Base-by-base conservation (phyloP, 75 land plant species). In the Azolla pinnata region DNA sequence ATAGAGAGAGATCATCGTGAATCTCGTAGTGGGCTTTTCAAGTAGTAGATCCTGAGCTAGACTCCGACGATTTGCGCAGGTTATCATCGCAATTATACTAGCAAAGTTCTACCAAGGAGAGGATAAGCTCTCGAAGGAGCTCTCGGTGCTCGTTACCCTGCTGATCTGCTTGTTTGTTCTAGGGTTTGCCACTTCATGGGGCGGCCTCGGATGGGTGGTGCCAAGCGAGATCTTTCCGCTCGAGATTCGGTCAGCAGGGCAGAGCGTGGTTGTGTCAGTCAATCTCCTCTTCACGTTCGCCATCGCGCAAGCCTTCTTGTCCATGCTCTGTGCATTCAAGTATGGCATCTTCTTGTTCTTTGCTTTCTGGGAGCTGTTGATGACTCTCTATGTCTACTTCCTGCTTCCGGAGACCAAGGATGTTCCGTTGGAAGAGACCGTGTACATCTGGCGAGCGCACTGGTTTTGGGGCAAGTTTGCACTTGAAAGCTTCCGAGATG, bases 141-240 rank as follows among this genome's bases (percentile, higher is more conserved):
- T 66, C 5, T 75, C 79, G 0, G 48, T 63, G 19, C 44, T 79
- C 31, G 66, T 87, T 0, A 84, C 84, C 44, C 33, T 87, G 0
- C 12, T 75, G 47, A 81, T 81, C 4, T 81, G 77, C 31, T 0
- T 74, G 0, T 87, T 83, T 35, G 84, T 81, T 18, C 28, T 62
- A 4, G 97, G 88, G 0, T 91, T 71, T 58, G 93, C 86, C 26
- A 79, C 95, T 79, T 81, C 93, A 1, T 91, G 97, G 93, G 97
- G 97, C 0, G 93, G 93, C 2, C 74, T 87, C 0, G 86, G 86
- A 1, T 91, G 97, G 97, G 52, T 91, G 24, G 83, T 91, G 0
- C 95, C 95, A 0, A 87, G 86, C 54, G 97, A 91, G 71, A 69
- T 91, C 45, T 84, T 87, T 62, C 88, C 97, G 0, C 29, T 84